These are phyloP conservation scores for Heliamphora pulchella DNA, from an alignment of 179 eudicot species.

Conservation along the genomic window DNA sequence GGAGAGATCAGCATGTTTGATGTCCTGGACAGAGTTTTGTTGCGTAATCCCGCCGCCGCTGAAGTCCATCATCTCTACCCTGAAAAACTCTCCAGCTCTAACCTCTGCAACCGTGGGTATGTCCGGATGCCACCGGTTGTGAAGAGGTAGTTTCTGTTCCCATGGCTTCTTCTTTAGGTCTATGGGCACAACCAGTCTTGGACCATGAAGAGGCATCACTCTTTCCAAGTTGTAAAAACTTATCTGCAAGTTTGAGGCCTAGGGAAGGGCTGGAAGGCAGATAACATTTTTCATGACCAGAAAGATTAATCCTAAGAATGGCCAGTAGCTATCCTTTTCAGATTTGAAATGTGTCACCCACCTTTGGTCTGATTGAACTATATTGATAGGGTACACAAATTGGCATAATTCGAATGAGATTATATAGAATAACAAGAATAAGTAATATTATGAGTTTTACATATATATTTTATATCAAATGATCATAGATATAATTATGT, in stretches of 20 bases:
- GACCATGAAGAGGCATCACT: slow-evolving; percentile 56
- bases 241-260: accelerated
- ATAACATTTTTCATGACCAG: too few species aligned
- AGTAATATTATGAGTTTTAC: too few species aligned
- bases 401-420: too few species aligned
- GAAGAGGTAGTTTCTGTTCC: slow-evolving; percentile 74
- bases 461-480: too few species aligned
- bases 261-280: accelerated
- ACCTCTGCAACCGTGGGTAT: slow-evolving; percentile 70
- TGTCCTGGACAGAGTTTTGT: slow-evolving; percentile 35
- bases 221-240: background rate
- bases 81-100: slow-evolving; percentile 52
- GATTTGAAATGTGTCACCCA: too few species aligned
- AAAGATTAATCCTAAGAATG: too few species aligned
- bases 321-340: too few species aligned
- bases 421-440: too few species aligned
- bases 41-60: slow-evolving; percentile 41
- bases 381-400: too few species aligned
- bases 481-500: too few species aligned
- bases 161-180: slow-evolving; percentile 68
- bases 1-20: slow-evolving; percentile 37
- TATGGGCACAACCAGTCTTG: slow-evolving; percentile 44
- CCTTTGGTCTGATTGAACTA: too few species aligned
- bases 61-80: slow-evolving; percentile 60
- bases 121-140: slow-evolving; percentile 89